Evolutionary conservation across 176 grass and related monocot species (phyloP), one percentile per base, ranked within the genome.

Genomic region (Urochloa ruziziensis): DNA sequence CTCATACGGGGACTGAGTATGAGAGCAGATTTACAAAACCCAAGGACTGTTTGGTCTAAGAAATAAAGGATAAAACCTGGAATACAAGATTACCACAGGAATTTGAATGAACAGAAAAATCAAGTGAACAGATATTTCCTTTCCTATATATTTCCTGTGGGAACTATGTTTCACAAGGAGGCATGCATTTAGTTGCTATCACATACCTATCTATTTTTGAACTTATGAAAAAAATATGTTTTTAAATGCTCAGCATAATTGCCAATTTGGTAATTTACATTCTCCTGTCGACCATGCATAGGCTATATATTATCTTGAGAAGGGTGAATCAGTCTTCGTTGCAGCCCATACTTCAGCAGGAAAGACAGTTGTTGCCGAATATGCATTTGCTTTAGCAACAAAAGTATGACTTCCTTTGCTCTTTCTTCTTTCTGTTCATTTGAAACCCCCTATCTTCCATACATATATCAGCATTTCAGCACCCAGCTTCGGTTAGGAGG

Each of bases 341-440:
- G 96, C 96, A n/a, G 96, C 96, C 51, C 96, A 98, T 88, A 98
- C 96, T 69, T 98, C 96, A 33, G 96, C 96, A 82, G 96, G 96
- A 85, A 98, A 98, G 73, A 98, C 96, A 21, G 96, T 98, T 88
- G 88, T 98, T 82, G 96, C 96, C 49, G 96, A 98, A 83, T 98
- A 98, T 91, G 89, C 92, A 54, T 98, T 98, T 70, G 96, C 96
- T 82, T 95, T 95, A 75, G 85, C 96, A 79, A 93, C 96, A 70
- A 98, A 98, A 89, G 96, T 98, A 86, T 72, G 76, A 23, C 29
- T 77, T 11, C 46, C 25, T 77, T 64, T 46, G 17, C 53, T 63
- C 32, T 15, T 30, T 63, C 70, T 52, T 3, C 77, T 62, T 71
- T 79, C 61, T 71, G 3, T 52, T 62, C 30, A 66, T 75, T 64